Percentiles rank a stretch among this genome's conserved stretches.
These are phyloP conservation scores for Batkoa obscura DNA, from an alignment of 371 early-diverging fungal species.

Conservation along the genomic window DNA sequence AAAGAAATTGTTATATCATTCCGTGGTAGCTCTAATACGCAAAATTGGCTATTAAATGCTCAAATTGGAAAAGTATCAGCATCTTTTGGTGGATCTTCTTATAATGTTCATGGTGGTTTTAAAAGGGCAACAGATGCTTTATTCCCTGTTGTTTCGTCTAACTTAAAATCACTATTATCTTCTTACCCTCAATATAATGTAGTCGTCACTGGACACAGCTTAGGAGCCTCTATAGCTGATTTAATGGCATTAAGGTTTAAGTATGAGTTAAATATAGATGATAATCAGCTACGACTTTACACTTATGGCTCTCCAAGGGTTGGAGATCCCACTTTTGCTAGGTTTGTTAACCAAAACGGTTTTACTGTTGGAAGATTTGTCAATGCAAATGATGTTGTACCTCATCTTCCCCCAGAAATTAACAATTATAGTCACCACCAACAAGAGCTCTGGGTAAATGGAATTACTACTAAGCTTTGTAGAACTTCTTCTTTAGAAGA, in stretches of 20 bases:
- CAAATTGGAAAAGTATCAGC: neutral
- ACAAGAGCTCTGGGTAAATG: conserved; percentile 22
- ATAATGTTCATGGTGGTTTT: conserved; percentile 2
- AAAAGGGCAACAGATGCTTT: conserved; percentile 3
- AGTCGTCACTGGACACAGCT: conserved; percentile 8
- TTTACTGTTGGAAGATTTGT: conserved; percentile 19
- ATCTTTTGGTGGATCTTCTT: neutral
- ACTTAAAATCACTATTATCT: neutral
- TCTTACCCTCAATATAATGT: conserved; percentile 5
- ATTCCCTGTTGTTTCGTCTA: neutral
- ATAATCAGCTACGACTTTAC: conserved; percentile 2
- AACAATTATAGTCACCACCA: conserved; percentile 22
- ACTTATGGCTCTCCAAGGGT: conserved; percentile 24
- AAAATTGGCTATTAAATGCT: conserved; percentile 2
- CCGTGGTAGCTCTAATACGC: neutral
- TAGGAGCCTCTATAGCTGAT: conserved; percentile 7
- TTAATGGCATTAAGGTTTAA: neutral
- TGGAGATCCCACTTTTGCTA: conserved; percentile 23
- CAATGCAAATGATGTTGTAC: conserved; percentile 24
- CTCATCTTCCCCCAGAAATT: conserved; percentile 24
- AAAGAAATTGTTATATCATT: conserved; percentile 3
- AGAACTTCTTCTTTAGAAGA: neutral
- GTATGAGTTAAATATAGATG: neutral
- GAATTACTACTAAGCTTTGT: neutral
- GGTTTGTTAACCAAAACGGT: conserved; percentile 13